Base-by-base conservation (phyloP, 2,329 filamentous ascomycete species). In the Boeremia lycopersici region DNA sequence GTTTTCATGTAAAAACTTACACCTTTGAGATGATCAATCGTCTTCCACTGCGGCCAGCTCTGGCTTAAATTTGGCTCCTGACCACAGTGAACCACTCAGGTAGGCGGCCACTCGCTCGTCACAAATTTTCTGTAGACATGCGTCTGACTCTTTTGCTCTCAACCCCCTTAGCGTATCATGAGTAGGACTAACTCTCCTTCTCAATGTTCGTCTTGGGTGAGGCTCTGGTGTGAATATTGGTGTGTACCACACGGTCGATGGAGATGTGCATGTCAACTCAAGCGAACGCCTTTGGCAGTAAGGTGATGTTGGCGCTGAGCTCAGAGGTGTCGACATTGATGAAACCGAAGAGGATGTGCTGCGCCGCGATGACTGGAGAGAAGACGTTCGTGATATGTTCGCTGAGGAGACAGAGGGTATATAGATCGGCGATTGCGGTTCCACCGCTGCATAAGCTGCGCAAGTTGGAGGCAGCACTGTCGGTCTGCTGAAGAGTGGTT, bases 121-220 rank as follows among this genome's bases (percentile, higher is more conserved):
- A 47, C 69, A 74, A 5, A 65, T 53, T 23, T 47, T 57, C 56
- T 72, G 68, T 54, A 75, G 51, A 48, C 69, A 71, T 9, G 67
- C 67, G 12, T 75, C 74, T 3, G 68, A 72, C 30, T 73, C 69
- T 48, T 70, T 73, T 6, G 63, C 69, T 48, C 74, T 52, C 17
- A 76, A 45, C 26, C 64, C 63, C 26, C 74, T 68, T 39, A 76
- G 47, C 0, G 63, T 71, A 29, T 71, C 68, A 30, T 56, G 47
- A 6, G 48, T 56, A 4, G 53, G 53, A 8, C 47, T 51, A 6
- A 51, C 43, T 44, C 31, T 56, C 33, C 53, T 57, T 40, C 63
- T 56, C 39, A 68, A 34, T 25, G 59, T 45, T 39, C 48, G 60
- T 34, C 41, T 55, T 17, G 52, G 51, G 7, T 41, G 51, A 33